phyloP scores from a whole-genome alignment of 192 early-diverging fungal genomes.

The Entophlyctis helioformis region DNA sequence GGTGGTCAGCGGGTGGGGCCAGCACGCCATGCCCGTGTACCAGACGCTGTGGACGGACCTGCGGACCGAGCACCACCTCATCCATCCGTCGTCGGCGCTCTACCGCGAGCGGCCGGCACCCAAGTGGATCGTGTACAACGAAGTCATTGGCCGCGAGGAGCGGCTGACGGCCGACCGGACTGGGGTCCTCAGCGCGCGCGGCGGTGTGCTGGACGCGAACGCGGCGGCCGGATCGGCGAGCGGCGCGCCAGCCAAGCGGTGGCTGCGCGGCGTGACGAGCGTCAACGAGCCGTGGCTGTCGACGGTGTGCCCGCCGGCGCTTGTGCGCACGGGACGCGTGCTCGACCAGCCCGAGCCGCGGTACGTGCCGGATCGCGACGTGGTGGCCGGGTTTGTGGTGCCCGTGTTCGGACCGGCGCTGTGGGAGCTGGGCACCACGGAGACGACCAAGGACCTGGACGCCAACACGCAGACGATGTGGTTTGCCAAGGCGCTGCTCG shows the following conservation, averaged over 20 bases:
- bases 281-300: constrained; percentile 76
- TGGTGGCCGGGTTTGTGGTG: constrained; percentile 19
- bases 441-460: constrained; percentile 22
- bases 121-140: constrained; percentile 39
- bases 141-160: constrained; percentile 36
- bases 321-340: constrained; percentile 63
- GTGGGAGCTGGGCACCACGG: constrained; percentile 34
- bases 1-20: constrained; percentile 5
- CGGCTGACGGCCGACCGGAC: constrained; percentile 37
- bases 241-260: constrained; percentile 22
- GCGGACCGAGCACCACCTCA: constrained; percentile 58
- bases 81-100: constrained; percentile 28
- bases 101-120: constrained; percentile 27
- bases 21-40: constrained; percentile 28
- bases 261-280: constrained; percentile 62
- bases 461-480: constrained; percentile 10
- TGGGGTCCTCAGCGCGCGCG: constrained; percentile 37
- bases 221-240: background rate
- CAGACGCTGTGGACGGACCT: constrained; percentile 25
- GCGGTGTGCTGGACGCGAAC: too few species aligned
- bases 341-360: constrained; percentile 63
- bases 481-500: constrained; percentile 38
- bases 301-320: constrained; percentile 51
- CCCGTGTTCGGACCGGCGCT: constrained; percentile 38
- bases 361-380: constrained; percentile 33